Evolutionary conservation across 306 rosid species (phyloP).

Genomic region (Quercus aquifolioides): DNA sequence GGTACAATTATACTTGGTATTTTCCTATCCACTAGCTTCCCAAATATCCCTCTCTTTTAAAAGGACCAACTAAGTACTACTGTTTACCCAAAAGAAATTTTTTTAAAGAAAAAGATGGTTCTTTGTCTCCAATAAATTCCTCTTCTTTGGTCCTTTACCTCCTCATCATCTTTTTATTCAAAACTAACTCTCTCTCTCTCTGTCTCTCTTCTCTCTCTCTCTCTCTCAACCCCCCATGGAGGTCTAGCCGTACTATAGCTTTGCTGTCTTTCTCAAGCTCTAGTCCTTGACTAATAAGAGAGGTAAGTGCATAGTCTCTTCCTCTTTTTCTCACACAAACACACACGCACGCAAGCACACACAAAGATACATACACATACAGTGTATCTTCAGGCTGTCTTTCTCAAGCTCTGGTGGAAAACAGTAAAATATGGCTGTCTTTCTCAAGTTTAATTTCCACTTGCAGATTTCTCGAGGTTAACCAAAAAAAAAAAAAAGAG

Average conservation of each 20-base stretch:
- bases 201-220: slow-evolving; percentile 7
- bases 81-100: slow-evolving; percentile 45
- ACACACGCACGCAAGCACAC: background rate
- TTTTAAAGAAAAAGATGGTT: slow-evolving; percentile 32
- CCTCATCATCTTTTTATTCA: slow-evolving; percentile 28
- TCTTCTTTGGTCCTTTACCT: slow-evolving; percentile 30
- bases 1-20: slow-evolving; percentile 39
- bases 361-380: background rate
- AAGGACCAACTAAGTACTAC: slow-evolving; percentile 44
- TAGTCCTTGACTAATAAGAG: slow-evolving; percentile 20
- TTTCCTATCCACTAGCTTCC: slow-evolving; percentile 50
- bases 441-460: slow-evolving; percentile 27
- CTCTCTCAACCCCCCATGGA: slow-evolving; percentile 35
- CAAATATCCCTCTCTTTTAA: slow-evolving; percentile 29
- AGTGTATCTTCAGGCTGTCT: slow-evolving; percentile 19
- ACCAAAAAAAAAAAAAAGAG: slow-evolving; percentile 29
- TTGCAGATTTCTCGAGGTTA: background rate
- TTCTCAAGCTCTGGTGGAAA: slow-evolving; percentile 23
- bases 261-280: slow-evolving; percentile 65
- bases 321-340: background rate
- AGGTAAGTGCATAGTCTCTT: slow-evolving; percentile 18
- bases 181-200: background rate
- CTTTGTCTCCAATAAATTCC: slow-evolving; percentile 50
- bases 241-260: slow-evolving; percentile 31
- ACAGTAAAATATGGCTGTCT: slow-evolving; percentile 33